Evolutionary conservation across 2,329 filamentous ascomycete genomes (phyloP).

Genomic region (Fusarium sp.): DNA sequence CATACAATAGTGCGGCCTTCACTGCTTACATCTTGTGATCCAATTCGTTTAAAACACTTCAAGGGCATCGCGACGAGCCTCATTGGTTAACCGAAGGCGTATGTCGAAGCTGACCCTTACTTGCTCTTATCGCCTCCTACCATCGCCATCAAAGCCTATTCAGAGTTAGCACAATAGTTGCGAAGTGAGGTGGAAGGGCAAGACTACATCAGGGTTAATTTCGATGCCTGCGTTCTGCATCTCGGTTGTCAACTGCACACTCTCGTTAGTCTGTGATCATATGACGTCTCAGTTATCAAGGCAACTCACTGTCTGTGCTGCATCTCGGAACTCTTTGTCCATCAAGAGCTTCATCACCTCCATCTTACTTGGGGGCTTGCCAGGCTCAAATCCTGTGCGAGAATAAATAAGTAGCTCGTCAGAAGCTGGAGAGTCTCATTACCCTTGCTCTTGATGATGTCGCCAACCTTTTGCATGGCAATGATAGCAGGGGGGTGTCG

Average conservation of each 20-base stretch:
- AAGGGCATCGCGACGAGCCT: not conserved
- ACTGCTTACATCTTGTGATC: not conserved
- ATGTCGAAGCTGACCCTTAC: not conserved
- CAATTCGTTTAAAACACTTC: not conserved
- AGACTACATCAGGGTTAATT: conserved; percentile 31
- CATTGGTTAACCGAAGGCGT: not conserved
- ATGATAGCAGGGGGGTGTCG: conserved; percentile 35
- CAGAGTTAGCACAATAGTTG: not conserved
- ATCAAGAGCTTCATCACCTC: conserved; percentile 40
- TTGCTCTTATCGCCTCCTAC: conserved; percentile 8
- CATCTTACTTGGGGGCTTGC: conserved; percentile 37
- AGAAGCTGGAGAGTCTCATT: not conserved
- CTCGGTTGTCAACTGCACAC: conserved; percentile 27
- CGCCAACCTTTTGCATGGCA: conserved; percentile 35
- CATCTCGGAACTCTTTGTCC: conserved; percentile 40
- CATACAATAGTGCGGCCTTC: not conserved
- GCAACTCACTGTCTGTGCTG: conserved; percentile 19
- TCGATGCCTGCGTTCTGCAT: conserved; percentile 40
- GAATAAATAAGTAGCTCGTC: not conserved
- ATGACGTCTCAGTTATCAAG: fast-evolving
- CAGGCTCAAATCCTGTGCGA: conserved; percentile 29
- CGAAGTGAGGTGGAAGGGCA: too few relatives aligned
- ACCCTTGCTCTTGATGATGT: conserved; percentile 35
- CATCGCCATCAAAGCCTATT: conserved; percentile 34
- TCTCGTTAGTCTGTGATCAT: not conserved